A percentile compares a stretch with the other conserved stretches of the same genome.
Conservation (phyloP, 192 early-diverging fungal species). For the Backusella liffmaniae region DNA sequence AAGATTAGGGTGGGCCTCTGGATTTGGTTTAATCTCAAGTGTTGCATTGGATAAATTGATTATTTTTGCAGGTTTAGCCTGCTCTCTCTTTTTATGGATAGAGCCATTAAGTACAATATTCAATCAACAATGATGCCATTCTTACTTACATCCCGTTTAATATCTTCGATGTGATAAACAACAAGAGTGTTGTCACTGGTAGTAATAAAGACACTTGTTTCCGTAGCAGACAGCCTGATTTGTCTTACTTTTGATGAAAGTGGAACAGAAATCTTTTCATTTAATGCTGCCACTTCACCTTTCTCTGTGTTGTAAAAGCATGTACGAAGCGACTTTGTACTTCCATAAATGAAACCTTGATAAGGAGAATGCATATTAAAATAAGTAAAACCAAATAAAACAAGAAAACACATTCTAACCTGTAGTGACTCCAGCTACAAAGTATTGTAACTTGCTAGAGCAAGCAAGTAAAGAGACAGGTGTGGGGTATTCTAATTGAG, state of each 20-base stretch:
- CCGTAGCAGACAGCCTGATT: slow-evolving; percentile 45
- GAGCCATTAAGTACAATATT: slow-evolving; percentile 28
- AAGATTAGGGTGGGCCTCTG: slow-evolving; percentile 42
- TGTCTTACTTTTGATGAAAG: slow-evolving; percentile 36
- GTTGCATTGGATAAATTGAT: slow-evolving; percentile 46
- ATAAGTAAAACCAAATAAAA: not conserved
- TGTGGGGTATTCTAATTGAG: slow-evolving; percentile 38
- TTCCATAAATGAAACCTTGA: slow-evolving; percentile 41
- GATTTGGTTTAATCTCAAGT: slow-evolving; percentile 65
- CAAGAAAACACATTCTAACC: slow-evolving; percentile 38
- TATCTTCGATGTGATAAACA: slow-evolving; percentile 39
- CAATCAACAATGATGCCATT: slow-evolving; percentile 18
- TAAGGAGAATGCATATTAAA: not conserved
- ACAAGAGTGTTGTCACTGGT: slow-evolving; percentile 33
- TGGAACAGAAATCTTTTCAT: slow-evolving; percentile 23
- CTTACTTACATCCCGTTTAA: slow-evolving; percentile 41
- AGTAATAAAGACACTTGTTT: slow-evolving; percentile 40
- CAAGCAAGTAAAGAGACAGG: slow-evolving; percentile 54
- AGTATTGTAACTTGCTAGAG: slow-evolving; percentile 66
- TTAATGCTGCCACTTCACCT: slow-evolving; percentile 20
- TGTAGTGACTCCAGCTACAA: slow-evolving; percentile 59
- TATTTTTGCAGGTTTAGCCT: slow-evolving; percentile 35
- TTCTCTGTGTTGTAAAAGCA: slow-evolving; percentile 34
- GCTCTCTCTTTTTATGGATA: slow-evolving; percentile 20
- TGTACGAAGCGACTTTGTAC: slow-evolving; percentile 29